Evolutionary conservation across 495 filamentous ascomycete genomes (phyloP).

Genomic region (Daldinia decipiens): DNA sequence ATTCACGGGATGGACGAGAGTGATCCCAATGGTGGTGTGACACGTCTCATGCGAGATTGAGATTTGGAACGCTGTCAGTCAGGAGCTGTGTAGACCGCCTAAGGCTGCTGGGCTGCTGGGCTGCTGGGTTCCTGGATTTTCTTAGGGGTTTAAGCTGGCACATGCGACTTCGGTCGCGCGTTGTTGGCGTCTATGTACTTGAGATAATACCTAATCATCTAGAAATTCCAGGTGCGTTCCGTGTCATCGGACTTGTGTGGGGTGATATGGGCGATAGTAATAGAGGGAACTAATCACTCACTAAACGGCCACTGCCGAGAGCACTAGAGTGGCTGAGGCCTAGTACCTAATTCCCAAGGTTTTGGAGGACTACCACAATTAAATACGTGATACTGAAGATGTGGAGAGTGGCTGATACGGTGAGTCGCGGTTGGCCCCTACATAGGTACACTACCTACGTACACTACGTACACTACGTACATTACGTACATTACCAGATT

Average conservation of each 20-base stretch:
- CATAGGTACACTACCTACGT: too few relatives aligned
- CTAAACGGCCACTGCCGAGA: neutral
- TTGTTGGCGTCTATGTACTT: slow-evolving; percentile 2
- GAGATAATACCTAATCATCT: neutral
- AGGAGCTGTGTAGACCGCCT: slow-evolving; percentile 28
- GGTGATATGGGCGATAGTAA: slow-evolving; percentile 13
- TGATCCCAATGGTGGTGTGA: slow-evolving; percentile 42
- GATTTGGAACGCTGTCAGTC: slow-evolving; percentile 19
- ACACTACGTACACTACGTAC: too few relatives aligned
- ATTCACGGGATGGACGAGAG: slow-evolving; percentile 22
- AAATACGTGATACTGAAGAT: neutral
- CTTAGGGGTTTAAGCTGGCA: slow-evolving; percentile 12
- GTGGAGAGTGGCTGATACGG: slow-evolving; percentile 1
- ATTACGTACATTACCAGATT: too few relatives aligned
- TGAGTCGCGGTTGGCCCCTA: neutral
- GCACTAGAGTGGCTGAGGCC: slow-evolving; percentile 14
- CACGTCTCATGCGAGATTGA: slow-evolving; percentile 39
- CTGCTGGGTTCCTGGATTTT: neutral
- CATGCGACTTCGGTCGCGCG: slow-evolving; percentile 35
- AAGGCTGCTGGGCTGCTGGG: neutral
- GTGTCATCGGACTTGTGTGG: slow-evolving; percentile 36
- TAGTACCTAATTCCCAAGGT: neutral
- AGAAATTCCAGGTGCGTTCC: slow-evolving; percentile 4
- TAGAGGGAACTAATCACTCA: neutral
- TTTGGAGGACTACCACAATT: neutral